These are phyloP conservation scores for Mortierella sp. DNA, from an alignment of 371 early-diverging fungal species.

Conservation along the genomic window DNA sequence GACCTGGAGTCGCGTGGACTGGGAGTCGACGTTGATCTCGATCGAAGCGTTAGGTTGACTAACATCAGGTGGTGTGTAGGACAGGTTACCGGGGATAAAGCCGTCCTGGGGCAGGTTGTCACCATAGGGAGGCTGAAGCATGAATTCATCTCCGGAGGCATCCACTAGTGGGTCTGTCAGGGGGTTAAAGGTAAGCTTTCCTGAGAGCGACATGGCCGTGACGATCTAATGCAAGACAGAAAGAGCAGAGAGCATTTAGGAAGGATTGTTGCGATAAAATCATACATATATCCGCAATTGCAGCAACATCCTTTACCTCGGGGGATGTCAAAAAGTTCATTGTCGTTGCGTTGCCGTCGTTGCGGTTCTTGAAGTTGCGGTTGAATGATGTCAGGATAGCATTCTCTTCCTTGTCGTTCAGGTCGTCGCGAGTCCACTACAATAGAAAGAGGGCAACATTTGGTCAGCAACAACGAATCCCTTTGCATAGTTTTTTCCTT, in stretches of 20 bases:
- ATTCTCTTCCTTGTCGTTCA: conserved; percentile 79
- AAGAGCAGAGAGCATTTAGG: background rate
- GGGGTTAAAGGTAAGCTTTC: conserved; percentile 92
- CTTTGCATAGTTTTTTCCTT: too few species aligned
- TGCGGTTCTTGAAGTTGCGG: conserved; percentile 96
- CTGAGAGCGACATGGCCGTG: conserved; percentile 92
- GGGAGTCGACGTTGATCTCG: conserved; percentile 75
- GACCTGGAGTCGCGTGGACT: conserved; percentile 86
- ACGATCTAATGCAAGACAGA: conserved; percentile 67
- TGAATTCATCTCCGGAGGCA: conserved; percentile 79
- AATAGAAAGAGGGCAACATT: too few species aligned
- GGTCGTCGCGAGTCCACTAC: conserved; percentile 91
- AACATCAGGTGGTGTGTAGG: conserved; percentile 69
- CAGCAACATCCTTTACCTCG: conserved; percentile 61
- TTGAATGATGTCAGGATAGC: conserved; percentile 96
- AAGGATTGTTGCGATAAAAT: background rate
- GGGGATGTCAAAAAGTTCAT: conserved; percentile 96
- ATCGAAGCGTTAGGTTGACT: conserved; percentile 67
- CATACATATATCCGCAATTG: background rate
- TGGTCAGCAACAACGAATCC: background rate
- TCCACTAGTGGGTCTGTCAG: conserved; percentile 82
- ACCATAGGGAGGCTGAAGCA: conserved; percentile 85
- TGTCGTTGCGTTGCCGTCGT: conserved; percentile 95
- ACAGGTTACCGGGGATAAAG: conserved; percentile 82
- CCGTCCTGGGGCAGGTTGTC: conserved; percentile 89